A percentile compares a stretch with the other conserved stretches of the same genome.
Evolutionary conservation across 306 rosid species (phyloP).

Genomic region (Sesbania bispinosa): DNA sequence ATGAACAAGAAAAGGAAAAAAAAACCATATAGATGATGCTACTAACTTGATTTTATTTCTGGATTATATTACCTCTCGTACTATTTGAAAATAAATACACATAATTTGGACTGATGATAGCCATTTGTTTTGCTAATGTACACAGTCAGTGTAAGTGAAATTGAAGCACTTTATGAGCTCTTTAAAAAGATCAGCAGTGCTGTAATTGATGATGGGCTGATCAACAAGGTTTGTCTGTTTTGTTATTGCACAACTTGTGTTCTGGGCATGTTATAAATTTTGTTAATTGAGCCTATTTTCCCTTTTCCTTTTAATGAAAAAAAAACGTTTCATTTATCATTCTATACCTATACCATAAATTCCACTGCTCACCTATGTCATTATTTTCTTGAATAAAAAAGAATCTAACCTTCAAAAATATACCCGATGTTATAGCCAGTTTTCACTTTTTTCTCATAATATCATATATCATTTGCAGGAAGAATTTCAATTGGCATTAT

Average conservation of each 20-base stretch:
- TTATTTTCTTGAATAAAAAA: not conserved
- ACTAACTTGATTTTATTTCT: constrained; percentile 6
- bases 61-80: not conserved
- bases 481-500: constrained; percentile 86
- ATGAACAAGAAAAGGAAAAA: not conserved
- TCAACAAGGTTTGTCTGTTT: constrained; percentile 64
- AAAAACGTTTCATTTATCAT: not conserved
- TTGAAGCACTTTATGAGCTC: constrained; percentile 91
- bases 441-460: not conserved
- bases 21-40: not conserved
- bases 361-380: not conserved
- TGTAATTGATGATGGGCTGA: constrained; percentile 86
- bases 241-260: not conserved
- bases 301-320: not conserved
- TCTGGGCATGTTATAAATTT: not conserved
- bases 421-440: not conserved
- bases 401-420: not conserved
- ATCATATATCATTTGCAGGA: constrained; percentile 45
- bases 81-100: not conserved
- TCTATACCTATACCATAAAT: not conserved
- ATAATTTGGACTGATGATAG: not conserved
- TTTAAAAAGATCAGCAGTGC: constrained; percentile 93
- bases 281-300: not conserved
- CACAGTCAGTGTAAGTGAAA: constrained; percentile 93
- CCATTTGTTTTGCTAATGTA: not conserved